Percentiles rank a stretch among this genome's conserved stretches.
Evolutionary conservation across 768 basidiomycete genomes (phyloP).

Genomic region (Strobilomyces confusus): DNA sequence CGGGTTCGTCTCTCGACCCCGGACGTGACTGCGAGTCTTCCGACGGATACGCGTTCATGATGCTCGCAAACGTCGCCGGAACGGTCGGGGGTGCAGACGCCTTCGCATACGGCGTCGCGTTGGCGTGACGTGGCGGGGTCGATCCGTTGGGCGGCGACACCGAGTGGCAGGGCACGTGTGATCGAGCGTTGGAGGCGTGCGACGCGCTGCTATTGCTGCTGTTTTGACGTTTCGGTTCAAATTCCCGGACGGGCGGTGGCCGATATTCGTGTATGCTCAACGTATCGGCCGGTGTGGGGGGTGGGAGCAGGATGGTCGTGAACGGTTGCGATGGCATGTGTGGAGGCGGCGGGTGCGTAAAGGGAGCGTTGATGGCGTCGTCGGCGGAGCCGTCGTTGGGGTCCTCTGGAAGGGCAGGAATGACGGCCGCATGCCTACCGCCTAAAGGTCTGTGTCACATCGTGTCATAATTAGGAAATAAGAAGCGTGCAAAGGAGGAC

Average conservation of each 20-base stretch:
- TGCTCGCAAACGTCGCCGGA: slow-evolving; percentile 59
- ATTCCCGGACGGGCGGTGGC: slow-evolving; percentile 22
- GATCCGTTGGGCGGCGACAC: slow-evolving; percentile 24
- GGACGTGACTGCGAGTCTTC: slow-evolving; percentile 26
- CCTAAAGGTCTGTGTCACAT: slow-evolving; percentile 59
- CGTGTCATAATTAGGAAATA: slow-evolving; percentile 30
- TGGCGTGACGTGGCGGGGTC: slow-evolving; percentile 18
- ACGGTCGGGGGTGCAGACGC: slow-evolving; percentile 28
- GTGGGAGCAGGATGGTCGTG: slow-evolving; percentile 31
- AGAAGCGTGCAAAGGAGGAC: slow-evolving; percentile 20
- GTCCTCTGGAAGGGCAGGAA: slow-evolving; percentile 76
- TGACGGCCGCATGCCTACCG: slow-evolving; percentile 78
- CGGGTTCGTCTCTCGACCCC: slow-evolving; percentile 25
- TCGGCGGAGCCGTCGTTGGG: slow-evolving; percentile 22
- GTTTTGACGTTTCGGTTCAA: slow-evolving; percentile 18
- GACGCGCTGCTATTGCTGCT: slow-evolving; percentile 2
- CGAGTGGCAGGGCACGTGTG: slow-evolving; percentile 14
- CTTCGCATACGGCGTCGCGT: slow-evolving; percentile 14
- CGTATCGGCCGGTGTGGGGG: slow-evolving; percentile 24
- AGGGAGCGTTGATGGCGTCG: slow-evolving; percentile 18
- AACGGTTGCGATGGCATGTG: slow-evolving; percentile 25
- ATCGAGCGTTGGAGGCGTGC: slow-evolving; percentile 12
- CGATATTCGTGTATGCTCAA: slow-evolving; percentile 32
- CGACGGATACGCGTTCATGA: slow-evolving; percentile 65
- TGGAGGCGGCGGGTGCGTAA: slow-evolving; percentile 13